Conservation (phyloP, 345 rosid genomes). For the sweet orange (Citrus sinensis) region DNA sequence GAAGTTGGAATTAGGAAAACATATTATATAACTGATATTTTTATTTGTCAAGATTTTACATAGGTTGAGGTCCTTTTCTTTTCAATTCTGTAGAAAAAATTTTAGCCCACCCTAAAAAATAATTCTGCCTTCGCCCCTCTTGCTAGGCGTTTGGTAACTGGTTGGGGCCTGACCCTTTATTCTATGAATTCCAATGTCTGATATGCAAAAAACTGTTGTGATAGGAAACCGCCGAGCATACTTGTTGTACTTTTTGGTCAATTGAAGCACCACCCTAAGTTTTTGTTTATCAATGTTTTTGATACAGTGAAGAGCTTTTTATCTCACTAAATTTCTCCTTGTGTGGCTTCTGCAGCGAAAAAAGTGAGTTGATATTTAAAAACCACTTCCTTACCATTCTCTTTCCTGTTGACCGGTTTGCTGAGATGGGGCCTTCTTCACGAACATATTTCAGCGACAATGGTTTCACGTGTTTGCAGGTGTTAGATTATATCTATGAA, state of each 20-base stretch:
- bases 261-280: not conserved
- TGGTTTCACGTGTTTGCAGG: constrained; percentile 79
- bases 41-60: too few relatives aligned
- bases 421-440: constrained; percentile 93
- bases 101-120: too few relatives aligned
- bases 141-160: not conserved
- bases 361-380: constrained; percentile 63
- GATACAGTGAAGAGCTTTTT: not conserved
- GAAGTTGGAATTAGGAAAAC: too few relatives aligned
- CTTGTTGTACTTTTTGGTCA: not conserved
- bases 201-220: not conserved
- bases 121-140: too few relatives aligned
- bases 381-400: constrained; percentile 75
- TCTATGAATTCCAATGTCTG: not conserved
- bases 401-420: constrained; percentile 76
- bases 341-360: constrained; percentile 58
- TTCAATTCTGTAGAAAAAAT: too few relatives aligned
- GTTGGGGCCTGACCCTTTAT: not conserved
- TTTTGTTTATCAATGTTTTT: not conserved
- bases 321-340: constrained; percentile 17
- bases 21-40: too few relatives aligned
- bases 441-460: constrained; percentile 73
- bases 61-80: too few relatives aligned
- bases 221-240: not conserved
- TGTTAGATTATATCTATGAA: constrained; percentile 60